Conservation (phyloP, 2,329 filamentous ascomycete species). For the Beauveria asiatica region DNA sequence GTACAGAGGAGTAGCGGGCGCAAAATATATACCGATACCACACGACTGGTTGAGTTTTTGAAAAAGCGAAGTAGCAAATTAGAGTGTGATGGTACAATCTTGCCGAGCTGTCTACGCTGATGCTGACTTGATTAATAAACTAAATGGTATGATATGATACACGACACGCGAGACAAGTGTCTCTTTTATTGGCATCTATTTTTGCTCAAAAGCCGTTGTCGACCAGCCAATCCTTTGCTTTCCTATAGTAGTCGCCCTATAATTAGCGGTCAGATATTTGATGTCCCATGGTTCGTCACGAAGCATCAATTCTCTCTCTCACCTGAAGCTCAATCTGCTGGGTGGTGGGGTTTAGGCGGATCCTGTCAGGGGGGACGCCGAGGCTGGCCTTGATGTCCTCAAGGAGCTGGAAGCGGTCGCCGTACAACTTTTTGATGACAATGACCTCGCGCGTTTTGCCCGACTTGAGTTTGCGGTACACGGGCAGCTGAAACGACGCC, state of each 20-base stretch:
- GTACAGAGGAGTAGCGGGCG: constrained; percentile 18
- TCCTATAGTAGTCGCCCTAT: constrained; percentile 27
- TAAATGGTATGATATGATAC: constrained; percentile 3
- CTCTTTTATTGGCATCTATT: not conserved
- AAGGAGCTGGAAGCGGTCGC: constrained; percentile 56
- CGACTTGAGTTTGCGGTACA: constrained; percentile 67
- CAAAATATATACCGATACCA: constrained; percentile 20
- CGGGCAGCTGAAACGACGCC: constrained; percentile 58
- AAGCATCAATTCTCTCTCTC: constrained; percentile 16
- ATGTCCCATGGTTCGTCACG: not conserved
- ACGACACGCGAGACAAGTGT: not conserved
- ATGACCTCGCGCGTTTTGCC: constrained; percentile 72
- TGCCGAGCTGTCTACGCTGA: constrained; percentile 3
- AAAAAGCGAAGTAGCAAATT: not conserved
- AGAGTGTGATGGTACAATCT: constrained; percentile 11
- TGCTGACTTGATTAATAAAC: not conserved
- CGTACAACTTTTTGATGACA: constrained; percentile 69
- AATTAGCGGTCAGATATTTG: constrained; percentile 5
- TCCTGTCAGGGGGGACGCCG: constrained; percentile 43
- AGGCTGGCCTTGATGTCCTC: constrained; percentile 54
- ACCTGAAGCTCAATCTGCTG: constrained; percentile 71
- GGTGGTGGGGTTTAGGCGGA: constrained; percentile 52
- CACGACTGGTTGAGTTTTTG: constrained; percentile 10
- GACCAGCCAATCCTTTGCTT: constrained; percentile 25
- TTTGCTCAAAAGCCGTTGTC: constrained; percentile 25